Base-by-base conservation (phyloP, 2,329 filamentous ascomycete genomes). In the Phialophora expanda region DNA sequence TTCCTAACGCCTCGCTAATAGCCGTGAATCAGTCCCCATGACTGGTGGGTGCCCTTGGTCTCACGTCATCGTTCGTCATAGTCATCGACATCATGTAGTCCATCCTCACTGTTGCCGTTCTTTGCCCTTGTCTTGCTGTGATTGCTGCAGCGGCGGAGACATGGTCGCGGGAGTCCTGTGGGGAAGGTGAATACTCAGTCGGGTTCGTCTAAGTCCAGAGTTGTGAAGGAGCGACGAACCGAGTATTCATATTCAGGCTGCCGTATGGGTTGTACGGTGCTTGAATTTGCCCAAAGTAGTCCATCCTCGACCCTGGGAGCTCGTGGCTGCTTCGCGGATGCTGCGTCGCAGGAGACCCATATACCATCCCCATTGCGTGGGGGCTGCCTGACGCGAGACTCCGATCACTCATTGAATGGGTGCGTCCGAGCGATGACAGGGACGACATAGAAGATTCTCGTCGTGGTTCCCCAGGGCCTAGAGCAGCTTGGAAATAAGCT, bases 381-480 rank as follows among this genome's bases (percentile, higher is more conserved):
- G 70, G 61, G 26, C 66, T 66, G 55, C 65, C 62, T 9, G 65
- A 60, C 46, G 61, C 62, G 41, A 67, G 61, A 12, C 54, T 66
- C 22, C 62, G 62, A 28, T 72, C 70, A 51, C 65, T 64, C 63
- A 69, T 61, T 20, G 69, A 65, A 53, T 22, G 73, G 66, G 56
- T 79, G 76, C 54, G 76, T 72, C 55, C 64, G 8, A 70, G 41
- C 26, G 63, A 60, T 26, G 62, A 50, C 32, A 79, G 28, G 71
- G 73, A 68, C 77, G 76, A 3, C 77, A 77, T 53, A 73, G 72
- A 8, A 74, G 73, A 24, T 76, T 76, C 34, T 76, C 76, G 59
- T 75, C 74, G 61, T 75, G 78, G 22, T 73, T 71, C 46, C 70
- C 73, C 60, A 17, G 65, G 66, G 9, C 65, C 56, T 1, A 64